Base-by-base conservation (phyloP, 2,329 filamentous ascomycete genomes). In the Monosporascus sp. region DNA sequence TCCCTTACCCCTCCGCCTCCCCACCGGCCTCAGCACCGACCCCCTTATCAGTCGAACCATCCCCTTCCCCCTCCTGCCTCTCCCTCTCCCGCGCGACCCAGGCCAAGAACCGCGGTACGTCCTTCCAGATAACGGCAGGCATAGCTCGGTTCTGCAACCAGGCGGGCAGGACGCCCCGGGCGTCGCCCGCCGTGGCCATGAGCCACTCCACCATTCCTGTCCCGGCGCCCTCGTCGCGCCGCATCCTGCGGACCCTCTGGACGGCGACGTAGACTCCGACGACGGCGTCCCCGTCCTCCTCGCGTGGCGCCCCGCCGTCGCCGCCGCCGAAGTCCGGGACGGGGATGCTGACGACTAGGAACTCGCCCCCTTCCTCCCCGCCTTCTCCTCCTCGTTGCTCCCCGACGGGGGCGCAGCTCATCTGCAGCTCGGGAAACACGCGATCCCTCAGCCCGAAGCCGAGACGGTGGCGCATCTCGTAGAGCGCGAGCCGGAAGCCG, bases 161-260 rank as follows among this genome's bases (percentile, higher is more conserved):
- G 65, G 78, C 73, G 0, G 89, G 89, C 52, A 92, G 63, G 27
- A 78, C 68, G 0, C 89, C 89, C 51, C 77, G 77, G 0, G 88
- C 88, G 66, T 92, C 81, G 54, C 84, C 87, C 11, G 84, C 80
- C 9, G 88, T 92, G 8, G 83, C 87, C 87, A 93, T 92, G 53
- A 86, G 74, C 89, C 89, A 94, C 68, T 87, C 84, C 47, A 89
- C 75, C 18, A 71, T 66, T 1, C 72, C 54, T 4, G 35, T 47
- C 2, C 50, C 49, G 15, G 37, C 58, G 15, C 53, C 51, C 5
- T 69, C 65, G 22, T 54, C 57, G 4, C 61, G 65, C 5, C 68
- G 68, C 4, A 78, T 55, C 61, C 76, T 71, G 52, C 77, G 70
- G 37, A 87, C 70, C 46, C 81, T 71, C 72, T 91, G 88, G 1